phyloP scores from a whole-genome alignment of 495 filamentous ascomycete species.

The Mycothermus thermophilus region DNA sequence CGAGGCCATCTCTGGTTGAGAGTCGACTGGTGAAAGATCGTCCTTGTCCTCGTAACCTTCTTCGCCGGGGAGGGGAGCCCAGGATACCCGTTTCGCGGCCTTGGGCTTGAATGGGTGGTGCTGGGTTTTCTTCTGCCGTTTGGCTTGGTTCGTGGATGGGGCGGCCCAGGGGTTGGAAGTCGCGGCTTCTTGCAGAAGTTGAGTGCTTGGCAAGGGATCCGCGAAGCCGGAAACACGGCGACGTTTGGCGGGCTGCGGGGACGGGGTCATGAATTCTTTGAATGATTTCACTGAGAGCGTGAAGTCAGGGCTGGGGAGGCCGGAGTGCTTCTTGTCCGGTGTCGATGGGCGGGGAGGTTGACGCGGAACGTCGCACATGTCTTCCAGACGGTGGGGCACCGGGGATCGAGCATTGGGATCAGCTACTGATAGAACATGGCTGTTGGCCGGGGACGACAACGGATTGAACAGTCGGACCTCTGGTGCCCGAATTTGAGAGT shows the following conservation, averaged over 20 bases:
- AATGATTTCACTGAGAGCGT: slow-evolving; percentile 20
- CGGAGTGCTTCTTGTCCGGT: slow-evolving; percentile 11
- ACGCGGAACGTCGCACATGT: slow-evolving; percentile 2
- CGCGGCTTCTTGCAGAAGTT: slow-evolving; percentile 13
- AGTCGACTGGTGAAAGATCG: too few species aligned
- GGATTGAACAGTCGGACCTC: slow-evolving; percentile 4
- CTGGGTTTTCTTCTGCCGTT: slow-evolving; percentile 1
- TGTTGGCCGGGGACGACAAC: slow-evolving; percentile 11
- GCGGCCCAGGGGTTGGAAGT: slow-evolving; percentile 17
- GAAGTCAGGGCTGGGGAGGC: slow-evolving; percentile 21
- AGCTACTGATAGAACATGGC: slow-evolving; percentile 2
- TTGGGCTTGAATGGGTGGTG: neutral
- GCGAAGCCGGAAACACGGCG: slow-evolving; percentile 6
- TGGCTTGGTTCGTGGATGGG: neutral
- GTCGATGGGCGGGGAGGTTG: slow-evolving; percentile 11
- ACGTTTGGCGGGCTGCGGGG: slow-evolving; percentile 8
- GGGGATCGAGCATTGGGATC: neutral
- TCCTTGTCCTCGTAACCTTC: neutral
- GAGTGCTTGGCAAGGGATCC: slow-evolving; percentile 12
- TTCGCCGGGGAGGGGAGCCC: slow-evolving; percentile 14
- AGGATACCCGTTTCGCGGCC: slow-evolving; percentile 16
- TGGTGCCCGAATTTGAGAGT: slow-evolving; percentile 5
- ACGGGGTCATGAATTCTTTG: slow-evolving; percentile 18
- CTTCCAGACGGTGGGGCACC: neutral
- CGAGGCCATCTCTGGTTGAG: too few species aligned